Conservation (phyloP, 257 asterid species). For the Thymus quinquecostatus region DNA sequence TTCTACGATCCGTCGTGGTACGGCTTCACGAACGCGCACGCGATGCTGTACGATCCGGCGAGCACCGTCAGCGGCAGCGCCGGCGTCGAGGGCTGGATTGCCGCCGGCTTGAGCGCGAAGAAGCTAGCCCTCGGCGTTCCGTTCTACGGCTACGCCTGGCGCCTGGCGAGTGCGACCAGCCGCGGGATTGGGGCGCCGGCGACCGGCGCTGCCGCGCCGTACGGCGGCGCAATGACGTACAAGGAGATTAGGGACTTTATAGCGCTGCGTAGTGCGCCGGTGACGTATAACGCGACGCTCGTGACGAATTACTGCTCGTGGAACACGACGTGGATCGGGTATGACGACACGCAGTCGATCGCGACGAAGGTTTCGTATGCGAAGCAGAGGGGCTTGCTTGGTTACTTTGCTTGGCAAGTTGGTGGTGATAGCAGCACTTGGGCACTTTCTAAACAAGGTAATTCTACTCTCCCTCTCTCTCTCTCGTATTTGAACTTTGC, state of each 20-base stretch:
- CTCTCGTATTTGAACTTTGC: background rate
- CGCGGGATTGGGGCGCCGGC: constrained; percentile 53
- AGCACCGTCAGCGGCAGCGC: constrained; percentile 39
- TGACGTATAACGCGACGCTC: constrained; percentile 31
- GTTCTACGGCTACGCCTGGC: constrained; percentile 56
- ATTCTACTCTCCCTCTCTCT: background rate
- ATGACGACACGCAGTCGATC: constrained; percentile 43
- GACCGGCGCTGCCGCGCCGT: constrained; percentile 27
- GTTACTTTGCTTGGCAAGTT: constrained; percentile 60
- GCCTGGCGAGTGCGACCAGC: constrained; percentile 37
- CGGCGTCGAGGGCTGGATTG: constrained; percentile 42
- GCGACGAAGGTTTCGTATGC: constrained; percentile 45
- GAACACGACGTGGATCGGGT: constrained; percentile 56
- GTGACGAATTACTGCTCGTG: constrained; percentile 50
- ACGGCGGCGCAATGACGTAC: constrained; percentile 36
- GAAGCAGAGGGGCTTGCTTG: constrained; percentile 48
- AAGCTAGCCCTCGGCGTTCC: constrained; percentile 56
- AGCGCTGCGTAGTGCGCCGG: constrained; percentile 23
- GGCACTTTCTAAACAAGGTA: constrained; percentile 59
- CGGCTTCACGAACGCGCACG: constrained; percentile 41
- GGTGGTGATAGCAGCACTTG: constrained; percentile 42
- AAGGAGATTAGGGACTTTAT: constrained; percentile 37
- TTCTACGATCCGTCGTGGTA: constrained; percentile 49
- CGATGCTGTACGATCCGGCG: constrained; percentile 46
- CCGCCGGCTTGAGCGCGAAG: constrained; percentile 37